Base-by-base conservation (phyloP, 1,139 yeast genomes). In the Geotrichum reessii region DNA sequence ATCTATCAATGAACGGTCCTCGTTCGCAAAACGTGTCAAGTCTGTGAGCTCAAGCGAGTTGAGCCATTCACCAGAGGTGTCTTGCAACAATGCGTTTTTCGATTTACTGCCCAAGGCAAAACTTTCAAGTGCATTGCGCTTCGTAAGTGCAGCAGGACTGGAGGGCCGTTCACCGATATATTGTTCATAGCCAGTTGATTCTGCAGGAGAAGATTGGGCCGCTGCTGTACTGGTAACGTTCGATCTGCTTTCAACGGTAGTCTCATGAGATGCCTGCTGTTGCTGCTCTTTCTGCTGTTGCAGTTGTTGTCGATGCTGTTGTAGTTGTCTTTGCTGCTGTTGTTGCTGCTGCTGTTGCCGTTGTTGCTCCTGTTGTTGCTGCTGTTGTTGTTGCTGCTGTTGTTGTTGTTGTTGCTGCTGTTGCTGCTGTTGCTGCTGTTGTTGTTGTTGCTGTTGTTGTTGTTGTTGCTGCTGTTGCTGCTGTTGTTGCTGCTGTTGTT, bases 1-100 rank as follows among this genome's bases (percentile, higher is more conserved):
- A 44, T 56, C 58, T 17, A 46, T 47, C n/a, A 56, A 14, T 11
- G 46, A 25, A 1, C 31, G 9, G 14, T 31, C 49, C 5, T 48
- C 52, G 31, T 48, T 40, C 7, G 53, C 55, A 52, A 49, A 56
- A 17, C 50, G 56, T 2, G 57, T 47, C 24, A 59, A 57, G 28
- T 57, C 62, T 3, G 49, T 14, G 25, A 52, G 42, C 31, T 56
- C 61, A 8, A 59, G 53, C 2, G 60, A 54, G 44, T 59, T 55
- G 21, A 59, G 53, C 62, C 62, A 59, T 21, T 54, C 58, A 2
- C 58, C 60, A 27, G 58, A 57, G 8, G 42, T 37, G n/a, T 57
- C 60, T n/a, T 48, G 55, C 19, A 59, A 28, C 46, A 59, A 28
- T n/a, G 49, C 55, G 42, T 51, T 55, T 22, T 37, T 48, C 3